Percentiles rank a stretch among this genome's conserved stretches.
phyloP scores from a whole-genome alignment of 495 filamentous ascomycete species.

The Lepidopterella palustris region DNA sequence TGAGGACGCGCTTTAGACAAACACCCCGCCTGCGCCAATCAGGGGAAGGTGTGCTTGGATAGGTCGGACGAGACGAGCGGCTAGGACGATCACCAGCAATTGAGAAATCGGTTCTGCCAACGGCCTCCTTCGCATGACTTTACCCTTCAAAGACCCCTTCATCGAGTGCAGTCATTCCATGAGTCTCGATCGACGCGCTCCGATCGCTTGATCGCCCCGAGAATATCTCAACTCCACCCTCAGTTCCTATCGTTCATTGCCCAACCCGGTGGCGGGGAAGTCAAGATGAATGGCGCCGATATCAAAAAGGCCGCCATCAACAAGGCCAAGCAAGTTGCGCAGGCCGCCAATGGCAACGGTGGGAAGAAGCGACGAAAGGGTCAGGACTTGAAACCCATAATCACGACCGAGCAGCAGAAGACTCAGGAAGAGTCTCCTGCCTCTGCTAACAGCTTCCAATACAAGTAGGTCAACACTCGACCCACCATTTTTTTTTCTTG shows the following conservation, averaged over 20 bases:
- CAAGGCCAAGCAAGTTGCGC: conserved; percentile 62
- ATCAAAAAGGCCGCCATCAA: conserved; percentile 70
- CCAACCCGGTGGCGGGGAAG: conserved; percentile 17
- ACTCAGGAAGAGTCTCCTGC: conserved; percentile 38
- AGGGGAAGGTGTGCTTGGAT: conserved; percentile 15
- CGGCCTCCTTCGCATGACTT: conserved; percentile 12
- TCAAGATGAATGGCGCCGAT: conserved; percentile 64
- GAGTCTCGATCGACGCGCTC: conserved; percentile 1
- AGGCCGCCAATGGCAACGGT: conserved; percentile 38
- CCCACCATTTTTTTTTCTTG: neutral
- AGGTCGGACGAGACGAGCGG: conserved; percentile 25
- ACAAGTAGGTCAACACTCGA: conserved; percentile 22
- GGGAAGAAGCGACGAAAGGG: conserved; percentile 40
- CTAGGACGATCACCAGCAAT: conserved; percentile 27
- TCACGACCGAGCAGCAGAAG: conserved; percentile 38
- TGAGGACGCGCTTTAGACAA: conserved; percentile 1
- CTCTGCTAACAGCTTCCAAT: conserved; percentile 22
- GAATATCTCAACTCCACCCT: neutral
- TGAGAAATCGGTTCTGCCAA: conserved; percentile 24
- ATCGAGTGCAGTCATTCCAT: conserved; percentile 3
- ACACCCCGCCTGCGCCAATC: conserved; percentile 17
- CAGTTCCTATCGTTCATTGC: conserved; percentile 4
- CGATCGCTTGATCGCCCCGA: conserved; percentile 10
- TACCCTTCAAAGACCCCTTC: conserved; percentile 1
- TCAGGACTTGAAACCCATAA: conserved; percentile 38